A percentile compares a stretch with the other conserved stretches of the same genome.
Conservation (phyloP, 768 basidiomycete species). For the Pisolithus orientalis region DNA sequence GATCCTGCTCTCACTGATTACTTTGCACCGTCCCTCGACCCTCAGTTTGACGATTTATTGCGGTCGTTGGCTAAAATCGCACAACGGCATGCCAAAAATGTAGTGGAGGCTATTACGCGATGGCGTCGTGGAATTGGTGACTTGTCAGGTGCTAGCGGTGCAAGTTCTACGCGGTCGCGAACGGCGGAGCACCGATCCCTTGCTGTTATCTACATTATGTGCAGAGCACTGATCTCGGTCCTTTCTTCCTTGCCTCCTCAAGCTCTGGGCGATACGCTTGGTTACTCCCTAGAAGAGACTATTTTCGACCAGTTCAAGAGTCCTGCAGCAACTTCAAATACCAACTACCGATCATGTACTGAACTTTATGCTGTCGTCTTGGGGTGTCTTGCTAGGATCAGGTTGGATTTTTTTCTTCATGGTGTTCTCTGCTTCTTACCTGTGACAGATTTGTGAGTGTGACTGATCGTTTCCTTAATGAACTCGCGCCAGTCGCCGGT, state of each 20-base stretch:
- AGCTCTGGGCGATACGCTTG: conserved; percentile 69
- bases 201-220: conserved; percentile 86
- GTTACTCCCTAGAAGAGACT: conserved; percentile 77
- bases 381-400: conserved; percentile 73
- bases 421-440: neutral
- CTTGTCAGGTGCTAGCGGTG: conserved; percentile 29
- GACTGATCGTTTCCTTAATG: conserved; percentile 84
- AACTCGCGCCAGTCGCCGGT: conserved; percentile 67
- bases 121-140: conserved; percentile 81
- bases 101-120: conserved; percentile 80
- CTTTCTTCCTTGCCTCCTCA: conserved; percentile 70
- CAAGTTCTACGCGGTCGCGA: conserved; percentile 16
- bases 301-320: conserved; percentile 81
- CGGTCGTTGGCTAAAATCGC: conserved; percentile 81
- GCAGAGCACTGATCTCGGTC: conserved; percentile 75
- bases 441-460: conserved; percentile 74
- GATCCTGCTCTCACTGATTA: conserved; percentile 61
- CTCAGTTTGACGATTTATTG: conserved; percentile 80
- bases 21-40: conserved; percentile 69
- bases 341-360: conserved; percentile 75
- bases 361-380: conserved; percentile 81
- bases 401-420: conserved; percentile 41
- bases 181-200: conserved; percentile 66
- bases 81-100: conserved; percentile 75
- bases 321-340: conserved; percentile 57